A percentile compares a stretch with the other conserved stretches of the same genome.
Conservation (phyloP, 1,284 basidiomycete species). For the Melampsora americana region DNA sequence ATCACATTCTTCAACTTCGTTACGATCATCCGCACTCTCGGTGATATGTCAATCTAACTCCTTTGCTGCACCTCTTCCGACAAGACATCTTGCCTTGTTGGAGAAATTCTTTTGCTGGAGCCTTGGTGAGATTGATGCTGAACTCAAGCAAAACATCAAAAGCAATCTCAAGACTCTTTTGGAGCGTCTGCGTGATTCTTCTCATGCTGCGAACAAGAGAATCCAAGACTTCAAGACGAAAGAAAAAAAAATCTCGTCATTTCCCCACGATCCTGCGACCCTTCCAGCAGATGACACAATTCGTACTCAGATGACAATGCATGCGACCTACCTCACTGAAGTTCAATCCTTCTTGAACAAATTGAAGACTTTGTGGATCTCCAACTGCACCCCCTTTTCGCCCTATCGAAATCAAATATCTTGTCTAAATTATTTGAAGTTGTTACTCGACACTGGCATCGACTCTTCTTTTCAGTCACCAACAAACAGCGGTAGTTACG, state of each 20-base stretch:
- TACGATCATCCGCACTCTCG: constrained; percentile 26
- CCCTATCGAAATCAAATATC: constrained; percentile 42
- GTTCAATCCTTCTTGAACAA: constrained; percentile 14
- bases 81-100: constrained; percentile 19
- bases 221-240: constrained; percentile 5
- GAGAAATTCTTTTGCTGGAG: constrained; percentile 20
- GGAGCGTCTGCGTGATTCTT: constrained; percentile 28
- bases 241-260: neutral
- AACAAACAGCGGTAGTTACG: neutral
- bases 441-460: constrained; percentile 26
- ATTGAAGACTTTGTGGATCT: constrained; percentile 21
- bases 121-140: constrained; percentile 32
- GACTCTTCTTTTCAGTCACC: constrained; percentile 14
- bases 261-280: neutral
- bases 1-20: constrained; percentile 23
- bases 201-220: constrained; percentile 28
- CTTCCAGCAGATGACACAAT: neutral
- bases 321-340: constrained; percentile 10
- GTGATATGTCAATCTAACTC: constrained; percentile 26
- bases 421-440: constrained; percentile 28
- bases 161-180: constrained; percentile 26
- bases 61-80: constrained; percentile 10
- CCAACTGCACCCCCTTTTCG: constrained; percentile 17
- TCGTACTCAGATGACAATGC: neutral
- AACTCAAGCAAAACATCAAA: constrained; percentile 38